Evolutionary conservation across 2,329 filamentous ascomycete genomes (phyloP), one percentile per base, ranked within the genome.

Genomic region (Aaosphaeria pasadenensis): DNA sequence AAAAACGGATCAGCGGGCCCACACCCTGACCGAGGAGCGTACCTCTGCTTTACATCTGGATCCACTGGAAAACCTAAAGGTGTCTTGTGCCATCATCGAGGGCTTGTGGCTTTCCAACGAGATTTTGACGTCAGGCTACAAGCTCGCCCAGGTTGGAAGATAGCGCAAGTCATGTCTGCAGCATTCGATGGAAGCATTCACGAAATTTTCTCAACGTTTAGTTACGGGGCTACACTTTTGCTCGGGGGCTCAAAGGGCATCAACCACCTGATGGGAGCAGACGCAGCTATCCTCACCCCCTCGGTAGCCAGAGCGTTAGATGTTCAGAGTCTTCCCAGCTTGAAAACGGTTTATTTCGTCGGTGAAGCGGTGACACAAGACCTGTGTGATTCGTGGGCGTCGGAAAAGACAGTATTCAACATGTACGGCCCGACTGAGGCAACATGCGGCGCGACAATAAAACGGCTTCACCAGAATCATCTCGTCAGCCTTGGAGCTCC

Each of bases 141-240:
- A 80, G 80, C 5, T 79, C 79, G 11, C 81, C 77, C 13, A 5
- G 6, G 7, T 6, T 2, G 81, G 11, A 75, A 85, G 5, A 77
- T 83, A 5, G 72, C 83, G 9, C 69, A 76, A 36, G 71, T 71
- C 45, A 63, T 68, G 1, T 56, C 65, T 13, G 40, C 44, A 29
- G 75, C 75, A 7, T 80, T 79, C 50, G 77, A 80, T 45, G 75
- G 75, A 38, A 74, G 71, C 51, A 75, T 77, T 38, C 69, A 73
- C 57, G 76, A 76, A 50, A 76, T 79, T 64, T 66, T 78, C 5
- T 24, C 17, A 24, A 24, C 17, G 3, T 24, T 24, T 24, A 24
- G 17, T 24, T 24, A 24, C 17, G 17, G 17, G 17, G 74, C 72
- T 55, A 77, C 76, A 0, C 64, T 79, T 13, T 63, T 66, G 7